phyloP scores from a whole-genome alignment of 2,329 filamentous ascomycete species.

The Thermomyces lanuginosus region DNA sequence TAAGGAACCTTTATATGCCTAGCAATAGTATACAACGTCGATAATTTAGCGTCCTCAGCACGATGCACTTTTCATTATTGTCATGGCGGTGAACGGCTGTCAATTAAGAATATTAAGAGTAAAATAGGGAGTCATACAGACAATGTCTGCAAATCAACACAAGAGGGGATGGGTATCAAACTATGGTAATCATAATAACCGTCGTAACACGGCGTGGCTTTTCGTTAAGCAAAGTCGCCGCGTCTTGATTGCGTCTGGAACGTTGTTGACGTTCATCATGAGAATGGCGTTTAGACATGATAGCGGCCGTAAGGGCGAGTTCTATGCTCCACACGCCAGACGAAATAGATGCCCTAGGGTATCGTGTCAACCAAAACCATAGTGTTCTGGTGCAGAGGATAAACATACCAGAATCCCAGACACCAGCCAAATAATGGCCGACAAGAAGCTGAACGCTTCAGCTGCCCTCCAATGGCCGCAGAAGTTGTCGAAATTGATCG shows the following conservation, averaged over 20 bases:
- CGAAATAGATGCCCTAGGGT: constrained; percentile 7
- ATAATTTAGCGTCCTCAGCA: too few species aligned
- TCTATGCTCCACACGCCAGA: constrained; percentile 6
- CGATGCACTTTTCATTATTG: too few species aligned
- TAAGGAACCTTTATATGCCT: too few species aligned
- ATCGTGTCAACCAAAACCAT: neutral
- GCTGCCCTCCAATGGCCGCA: constrained; percentile 56
- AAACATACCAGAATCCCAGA: constrained; percentile 39
- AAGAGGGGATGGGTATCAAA: neutral
- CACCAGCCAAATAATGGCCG: constrained; percentile 53
- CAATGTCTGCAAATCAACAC: too few species aligned
- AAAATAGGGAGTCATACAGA: too few species aligned
- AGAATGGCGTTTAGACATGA: constrained; percentile 3
- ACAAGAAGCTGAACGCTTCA: constrained; percentile 56
- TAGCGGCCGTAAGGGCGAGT: constrained; percentile 6
- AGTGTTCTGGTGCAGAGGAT: neutral
- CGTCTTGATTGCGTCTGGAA: too few species aligned
- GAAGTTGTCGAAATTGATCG: constrained; percentile 32
- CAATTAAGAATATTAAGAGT: too few species aligned
- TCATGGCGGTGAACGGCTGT: too few species aligned
- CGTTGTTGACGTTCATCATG: neutral
- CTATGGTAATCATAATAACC: constrained; percentile 4
- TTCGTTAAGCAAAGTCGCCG: too few species aligned
- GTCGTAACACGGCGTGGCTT: neutral
- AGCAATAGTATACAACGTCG: too few species aligned